These are phyloP conservation scores for Tricholoma terreum DNA, from an alignment of 768 basidiomycete genomes.

Conservation along the genomic window DNA sequence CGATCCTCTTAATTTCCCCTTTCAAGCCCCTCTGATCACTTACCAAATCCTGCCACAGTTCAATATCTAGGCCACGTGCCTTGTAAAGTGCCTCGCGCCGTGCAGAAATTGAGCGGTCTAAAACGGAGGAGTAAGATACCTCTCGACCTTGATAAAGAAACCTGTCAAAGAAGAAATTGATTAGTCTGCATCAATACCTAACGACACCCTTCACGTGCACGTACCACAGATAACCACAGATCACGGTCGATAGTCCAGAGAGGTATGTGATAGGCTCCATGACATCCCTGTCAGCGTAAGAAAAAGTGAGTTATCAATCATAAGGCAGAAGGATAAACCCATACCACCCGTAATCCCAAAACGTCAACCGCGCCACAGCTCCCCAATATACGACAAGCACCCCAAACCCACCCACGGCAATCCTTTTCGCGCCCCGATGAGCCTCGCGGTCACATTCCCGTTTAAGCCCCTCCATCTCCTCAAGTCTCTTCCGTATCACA, in stretches of 20 bases:
- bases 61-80: conserved; percentile 57
- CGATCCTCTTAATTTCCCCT: conserved; percentile 54
- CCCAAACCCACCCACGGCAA: conserved; percentile 58
- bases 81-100: conserved; percentile 56
- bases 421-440: conserved; percentile 49
- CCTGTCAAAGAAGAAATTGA: conserved; percentile 27
- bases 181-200: background rate
- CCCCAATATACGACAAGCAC: conserved; percentile 65
- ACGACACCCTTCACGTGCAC: background rate
- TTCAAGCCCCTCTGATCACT: conserved; percentile 47
- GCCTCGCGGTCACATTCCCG: conserved; percentile 53
- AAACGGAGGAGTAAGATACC: conserved; percentile 62
- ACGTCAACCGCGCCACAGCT: conserved; percentile 59
- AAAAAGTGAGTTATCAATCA: background rate
- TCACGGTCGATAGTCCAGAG: conserved; percentile 58
- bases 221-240: conserved; percentile 60
- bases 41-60: conserved; percentile 53
- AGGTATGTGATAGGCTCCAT: conserved; percentile 72
- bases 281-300: conserved; percentile 60
- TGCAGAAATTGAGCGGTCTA: conserved; percentile 55
- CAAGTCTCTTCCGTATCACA: conserved; percentile 40
- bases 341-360: conserved; percentile 58
- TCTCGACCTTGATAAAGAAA: conserved; percentile 61
- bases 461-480: conserved; percentile 53
- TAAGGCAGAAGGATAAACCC: conserved; percentile 7